A percentile compares a stretch with the other conserved stretches of the same genome.
Conservation (phyloP, 768 basidiomycete species). For the Hygrophorus russula region DNA sequence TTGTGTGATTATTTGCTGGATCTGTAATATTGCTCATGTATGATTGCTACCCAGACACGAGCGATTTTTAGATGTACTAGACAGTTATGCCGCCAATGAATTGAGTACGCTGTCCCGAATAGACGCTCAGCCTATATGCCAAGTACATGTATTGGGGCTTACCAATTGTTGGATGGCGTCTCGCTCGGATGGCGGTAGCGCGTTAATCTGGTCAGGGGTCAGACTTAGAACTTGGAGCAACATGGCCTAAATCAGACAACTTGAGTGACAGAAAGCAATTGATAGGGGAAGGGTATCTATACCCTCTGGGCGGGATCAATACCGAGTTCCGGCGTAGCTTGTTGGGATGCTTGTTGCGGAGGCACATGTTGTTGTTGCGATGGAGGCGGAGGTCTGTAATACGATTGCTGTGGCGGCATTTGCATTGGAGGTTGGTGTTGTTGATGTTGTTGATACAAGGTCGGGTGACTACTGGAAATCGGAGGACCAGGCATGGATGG, state of each 20-base stretch:
- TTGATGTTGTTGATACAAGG: conserved; percentile 19
- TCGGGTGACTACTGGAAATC: conserved; percentile 20
- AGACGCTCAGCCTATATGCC: neutral
- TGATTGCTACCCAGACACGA: neutral
- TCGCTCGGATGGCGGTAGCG: conserved; percentile 67
- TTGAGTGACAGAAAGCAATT: conserved; percentile 2
- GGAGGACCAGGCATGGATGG: conserved; percentile 15
- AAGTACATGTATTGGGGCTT: conserved; percentile 1
- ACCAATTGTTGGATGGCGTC: conserved; percentile 76
- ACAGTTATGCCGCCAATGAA: conserved; percentile 19
- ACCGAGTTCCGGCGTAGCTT: conserved; percentile 43
- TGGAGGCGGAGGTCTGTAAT: conserved; percentile 17
- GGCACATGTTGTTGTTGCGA: conserved; percentile 22
- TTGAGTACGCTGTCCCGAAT: conserved; percentile 22
- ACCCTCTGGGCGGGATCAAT: conserved; percentile 21
- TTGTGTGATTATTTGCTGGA: conserved; percentile 14
- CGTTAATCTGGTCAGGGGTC: conserved; percentile 74
- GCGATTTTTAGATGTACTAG: neutral
- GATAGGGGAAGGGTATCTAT: conserved; percentile 2
- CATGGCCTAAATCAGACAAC: conserved; percentile 45
- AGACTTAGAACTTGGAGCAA: conserved; percentile 78
- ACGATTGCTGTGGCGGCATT: conserved; percentile 21
- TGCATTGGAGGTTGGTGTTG: conserved; percentile 16
- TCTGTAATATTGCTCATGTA: neutral
- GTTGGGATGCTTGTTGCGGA: conserved; percentile 13